A percentile compares a stretch with the other conserved stretches of the same genome.
These are phyloP conservation scores for Microthlaspi erraticum DNA, from an alignment of 345 rosid genomes.

Conservation along the genomic window DNA sequence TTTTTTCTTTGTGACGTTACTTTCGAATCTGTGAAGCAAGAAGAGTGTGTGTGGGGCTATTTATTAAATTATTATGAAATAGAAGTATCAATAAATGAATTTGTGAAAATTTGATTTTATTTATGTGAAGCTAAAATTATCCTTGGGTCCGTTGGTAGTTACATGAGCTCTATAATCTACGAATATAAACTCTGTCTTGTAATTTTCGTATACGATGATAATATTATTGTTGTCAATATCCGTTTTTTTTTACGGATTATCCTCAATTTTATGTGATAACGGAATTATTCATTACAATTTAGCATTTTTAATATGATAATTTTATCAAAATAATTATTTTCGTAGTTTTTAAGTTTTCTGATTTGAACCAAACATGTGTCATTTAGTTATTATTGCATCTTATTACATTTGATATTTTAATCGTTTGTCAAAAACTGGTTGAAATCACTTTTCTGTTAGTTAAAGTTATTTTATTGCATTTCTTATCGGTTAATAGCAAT, in stretches of 20 bases:
- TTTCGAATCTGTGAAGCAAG: conserved; percentile 24
- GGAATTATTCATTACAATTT: background rate
- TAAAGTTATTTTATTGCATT: no score
- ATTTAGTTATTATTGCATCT: background rate
- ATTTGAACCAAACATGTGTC: background rate
- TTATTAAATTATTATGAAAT: conserved; percentile 8
- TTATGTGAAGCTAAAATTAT: conserved; percentile 24
- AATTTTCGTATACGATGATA: background rate
- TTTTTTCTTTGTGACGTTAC: background rate
- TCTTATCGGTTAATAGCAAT: background rate
- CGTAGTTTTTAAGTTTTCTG: background rate
- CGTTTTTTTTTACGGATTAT: background rate
- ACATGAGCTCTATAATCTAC: conserved; percentile 12
- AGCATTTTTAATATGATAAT: background rate
- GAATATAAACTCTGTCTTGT: background rate
- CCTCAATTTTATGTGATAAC: background rate
- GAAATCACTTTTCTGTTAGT: no score
- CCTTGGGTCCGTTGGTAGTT: conserved; percentile 19
- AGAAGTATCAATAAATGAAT: background rate
- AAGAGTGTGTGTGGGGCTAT: conserved; percentile 38
- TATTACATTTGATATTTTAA: background rate
- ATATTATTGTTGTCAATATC: background rate
- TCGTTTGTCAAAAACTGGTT: no score
- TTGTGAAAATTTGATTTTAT: background rate
- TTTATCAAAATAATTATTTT: background rate